Base-by-base conservation (phyloP, 129 eudicot species). In the Kitagawia praeruptora region DNA sequence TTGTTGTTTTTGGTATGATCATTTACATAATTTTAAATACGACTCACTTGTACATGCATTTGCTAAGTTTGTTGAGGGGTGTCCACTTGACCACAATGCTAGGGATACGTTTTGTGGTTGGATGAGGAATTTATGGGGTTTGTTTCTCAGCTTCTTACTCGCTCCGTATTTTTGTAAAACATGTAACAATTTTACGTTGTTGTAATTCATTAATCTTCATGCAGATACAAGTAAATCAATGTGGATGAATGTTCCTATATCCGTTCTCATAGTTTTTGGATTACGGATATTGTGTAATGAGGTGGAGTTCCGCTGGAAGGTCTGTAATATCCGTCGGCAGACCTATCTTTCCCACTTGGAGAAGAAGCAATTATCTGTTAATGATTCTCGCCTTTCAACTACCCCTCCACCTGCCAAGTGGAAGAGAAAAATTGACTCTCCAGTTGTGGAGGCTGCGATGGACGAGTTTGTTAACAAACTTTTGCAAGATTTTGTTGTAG, bases 221-320 rank as follows among this genome's bases (percentile, higher is more conserved):
- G 87, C 97, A 96, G 99, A 96, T 74, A 90, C 98, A 25, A 96
- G 99, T 85, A 96, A 92, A 87, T 96, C 97, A 75, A 96, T 96
- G 96, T 91, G 97, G 93, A 90, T 96, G 97, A 96, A 96, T 84
- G 77, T 90, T 39, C 99, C 99, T 27, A 80, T 96, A 82, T 91
- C 99, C n/a, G 54, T 92, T 79, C 84, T 96, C 42, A 47, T 96
- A 70, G 91, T 91, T 83, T 80, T 87, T 82, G 91, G 87, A 54
- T 77, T 85, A 77, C 89, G 96, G 27, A 74, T 87, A 28, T 81
- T 96, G 39, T 49, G 87, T 44, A 95, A 85, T 58, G 96, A 96
- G 87, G 98, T 90, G 75, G 99, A 96, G 46, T 89, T 96, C 74
- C 92, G 80, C 14, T 86, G 92, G 97, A 96, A 92, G 87, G 87